A percentile compares a stretch with the other conserved stretches of the same genome.
Conservation (phyloP, 2,329 filamentous ascomycete genomes). For the Fusarium liriodendri region DNA sequence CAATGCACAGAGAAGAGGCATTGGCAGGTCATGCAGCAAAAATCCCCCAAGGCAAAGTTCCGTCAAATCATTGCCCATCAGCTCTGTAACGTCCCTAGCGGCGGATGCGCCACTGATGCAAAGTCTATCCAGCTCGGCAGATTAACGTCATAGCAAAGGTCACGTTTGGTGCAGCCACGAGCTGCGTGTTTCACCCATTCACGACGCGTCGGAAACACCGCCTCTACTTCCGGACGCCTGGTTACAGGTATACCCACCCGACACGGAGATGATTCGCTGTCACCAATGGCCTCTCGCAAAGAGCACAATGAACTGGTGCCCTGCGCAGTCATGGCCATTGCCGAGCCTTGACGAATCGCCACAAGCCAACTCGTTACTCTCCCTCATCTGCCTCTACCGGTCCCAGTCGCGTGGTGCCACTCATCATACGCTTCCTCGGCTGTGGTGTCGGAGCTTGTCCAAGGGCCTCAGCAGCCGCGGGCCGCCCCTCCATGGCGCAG, state of each 20-base stretch:
- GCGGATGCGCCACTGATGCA: background rate
- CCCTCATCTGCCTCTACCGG: background rate
- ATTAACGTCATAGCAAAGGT: background rate
- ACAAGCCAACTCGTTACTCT: slow-evolving; percentile 3
- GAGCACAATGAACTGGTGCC: background rate
- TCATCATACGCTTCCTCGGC: slow-evolving; percentile 12
- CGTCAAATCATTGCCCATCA: background rate
- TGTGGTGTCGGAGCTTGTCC: slow-evolving; percentile 1
- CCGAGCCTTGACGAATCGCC: background rate
- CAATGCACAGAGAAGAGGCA: background rate
- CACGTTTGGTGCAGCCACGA: background rate
- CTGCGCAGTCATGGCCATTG: background rate
- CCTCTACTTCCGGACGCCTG: background rate
- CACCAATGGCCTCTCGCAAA: slow-evolving; percentile 1
- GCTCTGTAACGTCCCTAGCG: background rate
- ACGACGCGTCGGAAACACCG: background rate
- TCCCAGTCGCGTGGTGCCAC: slow-evolving; percentile 8
- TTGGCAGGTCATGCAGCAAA: background rate
- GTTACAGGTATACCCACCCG: background rate
- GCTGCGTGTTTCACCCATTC: slow-evolving; percentile 4
- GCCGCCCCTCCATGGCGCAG: slow-evolving; percentile 9
- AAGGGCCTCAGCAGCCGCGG: slow-evolving; percentile 4
- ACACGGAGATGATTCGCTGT: background rate
- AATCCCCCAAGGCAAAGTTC: background rate
- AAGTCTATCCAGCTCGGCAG: background rate